Evolutionary conservation across 257 asterid species (phyloP), one percentile per base, ranked within the genome.

Genomic region (Lithospermum erythrorhizon): DNA sequence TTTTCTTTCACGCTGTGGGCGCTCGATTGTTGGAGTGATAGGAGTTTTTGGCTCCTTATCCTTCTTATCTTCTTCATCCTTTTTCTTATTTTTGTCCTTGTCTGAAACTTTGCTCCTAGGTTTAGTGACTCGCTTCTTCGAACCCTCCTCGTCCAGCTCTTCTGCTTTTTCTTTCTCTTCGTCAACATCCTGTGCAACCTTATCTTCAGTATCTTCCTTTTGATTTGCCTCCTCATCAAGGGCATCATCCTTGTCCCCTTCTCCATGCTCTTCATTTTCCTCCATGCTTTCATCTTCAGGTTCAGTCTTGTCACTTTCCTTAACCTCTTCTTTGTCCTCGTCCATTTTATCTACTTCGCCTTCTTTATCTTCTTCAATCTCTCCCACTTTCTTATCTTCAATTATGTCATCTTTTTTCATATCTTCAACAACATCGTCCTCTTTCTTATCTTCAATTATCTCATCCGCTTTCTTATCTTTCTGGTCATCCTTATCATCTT

Each of bases 1-100:
- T 79, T 86, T 93, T 37, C 97, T 79, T 69, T 87, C 97, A 2
- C 99, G 91, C 21, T 84, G 94, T 57, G 97, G 99, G 22, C 97
- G 97, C 0, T 86, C 97, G 64, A 67, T 57, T 21, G 86, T 61
- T 53, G 90, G 72, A 35, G 75, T 54, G 21, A 75, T 65, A 16
- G 94, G 90, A 24, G 97, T 83, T 63, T 75, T 93, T 4, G 83
- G 82, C 70, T 80, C 95, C 67, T 58, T 70, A 58, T 65, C 75
- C 73, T 79, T 82, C 73, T 75, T 75, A 63, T 73, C 85, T 56
- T 57, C 76, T 20, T 66, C 68, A 56, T 75, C 82, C 53, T 76
- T 75, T 61, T 78, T 75, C 78, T 72, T 73, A 62, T 30, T 70
- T 35, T 51, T 76, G 32, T 63, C 78, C 37, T 61, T 80, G 54